Conservation (phyloP, 768 basidiomycete species). For the Russula abietina region DNA sequence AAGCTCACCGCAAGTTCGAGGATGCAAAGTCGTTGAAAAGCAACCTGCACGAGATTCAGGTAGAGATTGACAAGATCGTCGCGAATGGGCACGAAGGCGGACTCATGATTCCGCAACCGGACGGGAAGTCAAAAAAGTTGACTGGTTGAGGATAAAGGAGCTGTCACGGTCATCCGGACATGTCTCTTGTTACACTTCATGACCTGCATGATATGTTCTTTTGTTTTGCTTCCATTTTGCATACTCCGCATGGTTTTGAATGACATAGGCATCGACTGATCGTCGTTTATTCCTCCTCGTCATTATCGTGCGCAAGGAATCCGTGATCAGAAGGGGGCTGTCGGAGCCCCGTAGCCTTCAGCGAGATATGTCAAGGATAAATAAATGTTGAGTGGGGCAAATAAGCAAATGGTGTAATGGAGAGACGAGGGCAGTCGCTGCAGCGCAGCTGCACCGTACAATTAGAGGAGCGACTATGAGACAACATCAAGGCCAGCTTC, state of each 20-base stretch:
- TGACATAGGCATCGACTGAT: neutral
- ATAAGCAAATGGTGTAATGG: neutral
- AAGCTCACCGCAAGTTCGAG: conserved; percentile 88
- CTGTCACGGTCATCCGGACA: conserved; percentile 2
- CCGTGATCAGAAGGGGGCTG: neutral
- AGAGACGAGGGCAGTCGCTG: neutral
- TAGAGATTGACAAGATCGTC: conserved; percentile 71
- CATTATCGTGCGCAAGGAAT: neutral
- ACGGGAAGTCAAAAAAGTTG: conserved; percentile 8
- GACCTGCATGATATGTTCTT: conserved; percentile 4
- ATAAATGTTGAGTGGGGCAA: neutral
- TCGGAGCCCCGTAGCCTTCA: neutral
- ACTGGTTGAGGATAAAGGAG: conserved; percentile 1
- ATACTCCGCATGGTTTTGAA: conserved; percentile 12
- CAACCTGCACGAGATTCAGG: conserved; percentile 76
- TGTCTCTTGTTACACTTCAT: conserved; percentile 2
- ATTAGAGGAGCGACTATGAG: neutral
- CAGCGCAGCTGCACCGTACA: neutral
- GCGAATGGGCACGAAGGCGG: conserved; percentile 29
- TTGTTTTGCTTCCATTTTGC: conserved; percentile 14
- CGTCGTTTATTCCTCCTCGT: neutral
- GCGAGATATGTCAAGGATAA: neutral
- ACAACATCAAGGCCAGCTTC: conserved; percentile 22
- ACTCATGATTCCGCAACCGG: conserved; percentile 1
- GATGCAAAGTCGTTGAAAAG: conserved; percentile 80